Conservation (phyloP, 2,329 filamentous ascomycete species). For the Fusarium torulosum region DNA sequence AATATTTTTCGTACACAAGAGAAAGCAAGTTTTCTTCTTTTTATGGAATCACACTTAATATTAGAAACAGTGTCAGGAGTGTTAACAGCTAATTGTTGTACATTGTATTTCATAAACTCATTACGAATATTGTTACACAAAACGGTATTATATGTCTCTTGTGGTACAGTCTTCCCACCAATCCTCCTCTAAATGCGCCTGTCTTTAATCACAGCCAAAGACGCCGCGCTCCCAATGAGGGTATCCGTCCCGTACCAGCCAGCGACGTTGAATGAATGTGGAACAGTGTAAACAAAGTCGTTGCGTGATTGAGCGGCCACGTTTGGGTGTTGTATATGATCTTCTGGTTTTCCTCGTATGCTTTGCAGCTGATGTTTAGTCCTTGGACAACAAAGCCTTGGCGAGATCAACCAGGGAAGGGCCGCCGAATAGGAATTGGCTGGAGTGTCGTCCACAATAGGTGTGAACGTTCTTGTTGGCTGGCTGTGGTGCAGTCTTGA, state of each 20-base stretch:
- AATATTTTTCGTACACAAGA: background rate
- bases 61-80: slow-evolving; percentile 8
- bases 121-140: slow-evolving; percentile 38
- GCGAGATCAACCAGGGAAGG: slow-evolving; percentile 60
- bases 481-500: slow-evolving; percentile 54
- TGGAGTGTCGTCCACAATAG: slow-evolving; percentile 67
- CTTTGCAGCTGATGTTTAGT: slow-evolving; percentile 35
- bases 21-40: background rate
- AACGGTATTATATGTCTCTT: slow-evolving; percentile 37
- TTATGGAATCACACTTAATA: slow-evolving; percentile 10
- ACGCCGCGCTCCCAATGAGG: slow-evolving; percentile 36
- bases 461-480: slow-evolving; percentile 67
- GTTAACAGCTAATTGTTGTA: slow-evolving; percentile 1
- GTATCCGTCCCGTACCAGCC: slow-evolving; percentile 47
- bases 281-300: slow-evolving; percentile 20
- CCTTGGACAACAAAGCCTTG: slow-evolving; percentile 56
- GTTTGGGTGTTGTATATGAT: slow-evolving; percentile 11
- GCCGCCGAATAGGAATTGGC: slow-evolving; percentile 66
- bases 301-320: slow-evolving; percentile 25
- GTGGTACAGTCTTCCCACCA: slow-evolving; percentile 30
- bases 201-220: slow-evolving; percentile 31
- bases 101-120: slow-evolving; percentile 41
- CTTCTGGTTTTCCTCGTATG: slow-evolving; percentile 13
- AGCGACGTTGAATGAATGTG: slow-evolving; percentile 41
- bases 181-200: slow-evolving; percentile 18